A percentile compares a stretch with the other conserved stretches of the same genome.
These are phyloP conservation scores for Prunus davidiana DNA, from an alignment of 306 rosid genomes.

Conservation along the genomic window DNA sequence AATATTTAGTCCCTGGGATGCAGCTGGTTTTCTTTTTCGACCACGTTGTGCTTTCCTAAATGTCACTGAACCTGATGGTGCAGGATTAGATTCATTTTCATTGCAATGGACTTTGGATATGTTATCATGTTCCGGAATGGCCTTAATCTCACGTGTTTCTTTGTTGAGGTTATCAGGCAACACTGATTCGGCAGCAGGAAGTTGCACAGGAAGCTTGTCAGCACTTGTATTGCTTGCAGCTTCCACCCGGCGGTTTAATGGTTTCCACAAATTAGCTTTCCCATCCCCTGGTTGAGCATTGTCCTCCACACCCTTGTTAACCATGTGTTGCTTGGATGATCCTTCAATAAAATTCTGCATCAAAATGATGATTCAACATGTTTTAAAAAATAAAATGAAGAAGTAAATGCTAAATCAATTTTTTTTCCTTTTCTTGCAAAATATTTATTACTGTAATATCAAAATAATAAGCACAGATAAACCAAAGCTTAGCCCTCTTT, in stretches of 20 bases:
- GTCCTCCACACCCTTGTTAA: conserved; percentile 16
- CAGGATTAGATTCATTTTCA: conserved; percentile 18
- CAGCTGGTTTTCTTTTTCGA: conserved; percentile 18
- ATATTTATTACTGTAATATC: too few relatives aligned
- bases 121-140: conserved; percentile 1
- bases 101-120: conserved; percentile 11
- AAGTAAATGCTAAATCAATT: not conserved
- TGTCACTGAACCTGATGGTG: conserved; percentile 15
- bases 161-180: conserved; percentile 20
- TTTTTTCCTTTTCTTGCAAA: too few relatives aligned
- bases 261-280: conserved; percentile 17
- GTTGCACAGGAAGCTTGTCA: conserved; percentile 4
- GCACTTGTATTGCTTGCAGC: conserved; percentile 21
- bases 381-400: not conserved
- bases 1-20: conserved; percentile 30
- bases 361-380: conserved; percentile 14
- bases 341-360: conserved; percentile 37
- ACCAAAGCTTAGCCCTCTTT: conserved; percentile 12
- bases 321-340: conserved; percentile 21
- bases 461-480: not conserved
- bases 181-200: conserved; percentile 12
- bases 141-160: conserved; percentile 10
- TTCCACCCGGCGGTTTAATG: conserved; percentile 34
- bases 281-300: conserved; percentile 22
- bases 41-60: conserved; percentile 12